phyloP scores from a whole-genome alignment of 2,329 filamentous ascomycete species.

The Biscogniauxia sp. region DNA sequence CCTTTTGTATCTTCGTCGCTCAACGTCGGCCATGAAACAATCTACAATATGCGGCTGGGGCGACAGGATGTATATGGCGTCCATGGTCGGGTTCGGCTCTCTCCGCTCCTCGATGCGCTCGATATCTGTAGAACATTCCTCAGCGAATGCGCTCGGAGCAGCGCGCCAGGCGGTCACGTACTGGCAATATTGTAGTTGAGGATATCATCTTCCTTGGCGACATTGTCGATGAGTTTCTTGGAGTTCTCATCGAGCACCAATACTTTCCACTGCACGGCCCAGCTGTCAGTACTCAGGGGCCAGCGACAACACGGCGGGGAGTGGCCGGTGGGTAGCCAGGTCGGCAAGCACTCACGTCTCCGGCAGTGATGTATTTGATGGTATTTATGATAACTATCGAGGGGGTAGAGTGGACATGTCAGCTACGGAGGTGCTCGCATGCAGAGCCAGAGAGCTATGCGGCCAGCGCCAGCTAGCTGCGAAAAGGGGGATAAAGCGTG shows the following conservation, averaged over 20 bases:
- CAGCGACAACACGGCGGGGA: background rate
- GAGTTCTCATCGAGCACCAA: constrained; percentile 83
- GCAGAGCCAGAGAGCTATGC: too few relatives aligned
- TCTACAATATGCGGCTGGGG: constrained; percentile 87
- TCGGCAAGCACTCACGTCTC: constrained; percentile 62
- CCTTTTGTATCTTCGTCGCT: constrained; percentile 75
- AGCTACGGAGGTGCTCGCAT: constrained; percentile 7
- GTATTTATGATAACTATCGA: constrained; percentile 66
- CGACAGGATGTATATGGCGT: constrained; percentile 89
- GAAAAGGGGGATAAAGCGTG: background rate
- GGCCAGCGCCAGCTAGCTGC: background rate
- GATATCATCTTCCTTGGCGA: constrained; percentile 92
- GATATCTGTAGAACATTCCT: constrained; percentile 63
- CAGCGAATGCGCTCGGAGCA: constrained; percentile 24
- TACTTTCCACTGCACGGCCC: constrained; percentile 79
- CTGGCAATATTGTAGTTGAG: constrained; percentile 95
- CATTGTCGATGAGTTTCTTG: constrained; percentile 84
- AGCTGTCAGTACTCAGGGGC: constrained; percentile 4
- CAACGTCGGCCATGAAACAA: constrained; percentile 89
- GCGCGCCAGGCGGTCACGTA: constrained; percentile 44
- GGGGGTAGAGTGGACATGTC: constrained; percentile 8
- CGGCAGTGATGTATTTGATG: constrained; percentile 74
- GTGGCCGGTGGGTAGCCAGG: too few relatives aligned
- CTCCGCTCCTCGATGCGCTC: constrained; percentile 88
- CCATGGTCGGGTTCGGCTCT: constrained; percentile 81